phyloP scores from a whole-genome alignment of 306 rosid genomes.

The Prinsepia uniflora region DNA sequence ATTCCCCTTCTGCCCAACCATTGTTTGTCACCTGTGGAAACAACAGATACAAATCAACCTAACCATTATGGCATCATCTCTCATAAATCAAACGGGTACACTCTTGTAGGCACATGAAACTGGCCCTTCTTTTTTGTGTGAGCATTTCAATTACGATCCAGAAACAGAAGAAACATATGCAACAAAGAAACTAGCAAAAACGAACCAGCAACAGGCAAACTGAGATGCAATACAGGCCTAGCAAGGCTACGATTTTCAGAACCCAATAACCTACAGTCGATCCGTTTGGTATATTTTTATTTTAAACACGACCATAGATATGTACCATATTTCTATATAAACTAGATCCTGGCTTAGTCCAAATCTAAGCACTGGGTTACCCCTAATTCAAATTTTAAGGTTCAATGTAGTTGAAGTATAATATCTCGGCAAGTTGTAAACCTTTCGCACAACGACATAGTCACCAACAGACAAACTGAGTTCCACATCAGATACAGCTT shows the following conservation, averaged over 20 bases:
- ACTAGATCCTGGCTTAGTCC: not conserved
- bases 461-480: slow-evolving; percentile 80
- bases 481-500: slow-evolving; percentile 81
- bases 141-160: not conserved
- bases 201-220: not conserved
- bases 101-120: not conserved
- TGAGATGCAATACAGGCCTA: slow-evolving; percentile 1
- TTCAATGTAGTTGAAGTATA: slow-evolving; percentile 1
- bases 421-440: slow-evolving; percentile 31
- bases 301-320: not conserved
- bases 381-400: not conserved
- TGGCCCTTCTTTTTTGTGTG: not conserved
- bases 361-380: not conserved
- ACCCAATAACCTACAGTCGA: not conserved
- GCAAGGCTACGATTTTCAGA: not conserved
- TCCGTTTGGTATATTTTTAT: not conserved
- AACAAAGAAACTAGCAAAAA: not conserved
- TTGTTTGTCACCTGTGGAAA: slow-evolving; percentile 68
- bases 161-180: not conserved
- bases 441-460: slow-evolving; percentile 87
- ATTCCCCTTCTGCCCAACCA: slow-evolving; percentile 99
- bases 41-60: not conserved
- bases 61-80: not conserved
- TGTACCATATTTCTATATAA: not conserved
- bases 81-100: not conserved